Conservation (phyloP, 1,139 yeast genomes). For the Kodamaea suecica region DNA sequence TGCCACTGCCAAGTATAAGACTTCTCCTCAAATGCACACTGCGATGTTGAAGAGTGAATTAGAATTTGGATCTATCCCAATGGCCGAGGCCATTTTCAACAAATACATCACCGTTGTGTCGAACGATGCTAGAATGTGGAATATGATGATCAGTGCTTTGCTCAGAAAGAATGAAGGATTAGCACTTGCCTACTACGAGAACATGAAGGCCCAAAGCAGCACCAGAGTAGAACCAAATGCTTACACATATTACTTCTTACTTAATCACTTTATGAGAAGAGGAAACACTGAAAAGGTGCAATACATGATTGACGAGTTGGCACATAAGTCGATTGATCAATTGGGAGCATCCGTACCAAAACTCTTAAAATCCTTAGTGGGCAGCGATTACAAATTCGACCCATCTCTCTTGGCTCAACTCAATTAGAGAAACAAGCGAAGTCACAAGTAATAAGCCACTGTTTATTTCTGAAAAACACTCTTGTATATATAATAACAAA, state of each 20-base stretch:
- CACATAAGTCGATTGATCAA: slow-evolving; percentile 20
- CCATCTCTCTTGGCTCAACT: not conserved
- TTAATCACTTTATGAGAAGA: slow-evolving; percentile 40
- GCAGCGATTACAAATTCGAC: slow-evolving; percentile 2
- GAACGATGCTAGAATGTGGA: slow-evolving; percentile 50
- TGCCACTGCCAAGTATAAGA: slow-evolving; percentile 33
- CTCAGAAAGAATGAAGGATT: slow-evolving; percentile 33
- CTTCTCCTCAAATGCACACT: slow-evolving; percentile 46
- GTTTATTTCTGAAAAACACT: not conserved
- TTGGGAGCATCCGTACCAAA: slow-evolving; percentile 31
- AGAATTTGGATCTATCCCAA: slow-evolving; percentile 42
- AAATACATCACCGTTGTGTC: slow-evolving; percentile 32
- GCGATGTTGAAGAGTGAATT: slow-evolving; percentile 61
- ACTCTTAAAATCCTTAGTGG: slow-evolving; percentile 4
- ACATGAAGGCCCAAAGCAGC: slow-evolving; percentile 23
- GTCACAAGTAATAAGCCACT: too few relatives aligned
- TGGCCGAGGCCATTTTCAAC: slow-evolving; percentile 50
- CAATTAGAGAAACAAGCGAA: too few relatives aligned
- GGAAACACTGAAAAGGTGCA: slow-evolving; percentile 34
- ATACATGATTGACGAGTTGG: slow-evolving; percentile 36
- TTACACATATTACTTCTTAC: slow-evolving; percentile 55
- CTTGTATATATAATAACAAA: not conserved
- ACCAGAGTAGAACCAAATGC: slow-evolving; percentile 43
- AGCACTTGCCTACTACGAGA: slow-evolving; percentile 40
- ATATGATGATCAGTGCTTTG: slow-evolving; percentile 55